Evolutionary conservation across 768 basidiomycete species (phyloP).

Genomic region (Cubamyces lactineus): DNA sequence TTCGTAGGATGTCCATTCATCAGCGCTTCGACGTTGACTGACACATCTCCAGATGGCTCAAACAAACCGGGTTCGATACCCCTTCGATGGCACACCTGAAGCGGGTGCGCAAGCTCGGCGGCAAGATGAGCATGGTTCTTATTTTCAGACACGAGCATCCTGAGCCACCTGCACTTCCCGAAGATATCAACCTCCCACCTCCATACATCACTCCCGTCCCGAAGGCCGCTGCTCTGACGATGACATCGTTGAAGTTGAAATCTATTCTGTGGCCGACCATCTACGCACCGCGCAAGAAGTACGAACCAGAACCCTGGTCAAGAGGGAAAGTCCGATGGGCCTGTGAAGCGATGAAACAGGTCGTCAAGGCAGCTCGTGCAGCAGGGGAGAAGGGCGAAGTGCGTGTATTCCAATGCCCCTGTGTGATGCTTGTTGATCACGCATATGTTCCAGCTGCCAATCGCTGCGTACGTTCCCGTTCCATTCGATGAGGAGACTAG

Average conservation of each 20-base stretch:
- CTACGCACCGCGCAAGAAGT: slow-evolving; percentile 69
- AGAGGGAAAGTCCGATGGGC: slow-evolving; percentile 75
- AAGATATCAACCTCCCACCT: slow-evolving; percentile 45
- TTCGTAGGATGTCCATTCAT: slow-evolving; percentile 33
- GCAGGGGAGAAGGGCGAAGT: slow-evolving; percentile 64
- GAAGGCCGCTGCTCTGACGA: slow-evolving; percentile 64
- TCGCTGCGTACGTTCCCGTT: slow-evolving; percentile 70
- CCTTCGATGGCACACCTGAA: slow-evolving; percentile 74
- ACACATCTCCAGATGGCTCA: slow-evolving; percentile 61
- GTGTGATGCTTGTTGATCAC: too few relatives aligned
- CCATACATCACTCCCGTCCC: slow-evolving; percentile 71
- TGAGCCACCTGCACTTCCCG: slow-evolving; percentile 52
- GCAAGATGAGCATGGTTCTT: slow-evolving; percentile 59
- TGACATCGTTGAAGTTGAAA: slow-evolving; percentile 66
- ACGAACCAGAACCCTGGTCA: slow-evolving; percentile 70
- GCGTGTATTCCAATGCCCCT: not conserved
- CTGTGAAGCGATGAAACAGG: slow-evolving; percentile 59
- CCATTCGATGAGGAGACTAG: slow-evolving; percentile 45
- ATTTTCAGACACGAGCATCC: slow-evolving; percentile 35
- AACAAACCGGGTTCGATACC: slow-evolving; percentile 60
- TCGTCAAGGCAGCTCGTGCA: slow-evolving; percentile 52
- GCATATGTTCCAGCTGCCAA: slow-evolving; percentile 57
- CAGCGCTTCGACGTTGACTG: too few relatives aligned
- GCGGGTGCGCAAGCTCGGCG: slow-evolving; percentile 62
- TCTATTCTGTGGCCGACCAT: slow-evolving; percentile 84